Conservation (phyloP, 305 asterid genomes). For the Plantago lanceolata region DNA sequence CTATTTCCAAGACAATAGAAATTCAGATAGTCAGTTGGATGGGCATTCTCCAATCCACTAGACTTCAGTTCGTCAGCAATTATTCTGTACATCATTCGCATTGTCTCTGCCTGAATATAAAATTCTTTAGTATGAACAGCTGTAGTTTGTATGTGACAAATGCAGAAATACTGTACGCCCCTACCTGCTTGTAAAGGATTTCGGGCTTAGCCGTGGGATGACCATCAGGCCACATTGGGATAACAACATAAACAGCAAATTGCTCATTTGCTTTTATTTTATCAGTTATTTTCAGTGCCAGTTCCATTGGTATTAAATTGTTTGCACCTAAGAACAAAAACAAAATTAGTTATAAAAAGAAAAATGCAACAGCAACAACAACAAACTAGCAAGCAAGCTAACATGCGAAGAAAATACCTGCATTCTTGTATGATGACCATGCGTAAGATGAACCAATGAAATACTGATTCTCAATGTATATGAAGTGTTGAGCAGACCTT, state of each 20-base stretch:
- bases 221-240: constrained; percentile 99
- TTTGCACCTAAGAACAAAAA: constrained; percentile 62
- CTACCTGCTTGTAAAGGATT: constrained; percentile 69
- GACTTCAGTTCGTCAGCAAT: constrained; percentile 80
- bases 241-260: constrained; percentile 80
- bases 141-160: not conserved
- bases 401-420: no score
- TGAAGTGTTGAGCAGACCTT: constrained; percentile 89
- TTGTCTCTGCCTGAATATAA: constrained; percentile 56
- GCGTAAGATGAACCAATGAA: constrained; percentile 89
- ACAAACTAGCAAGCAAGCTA: no score
- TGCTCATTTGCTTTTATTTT: constrained; percentile 85
- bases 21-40: constrained; percentile 77
- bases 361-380: no score
- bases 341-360: not conserved
- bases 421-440: constrained; percentile 69
- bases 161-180: not conserved
- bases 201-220: constrained; percentile 86
- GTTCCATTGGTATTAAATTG: constrained; percentile 91
- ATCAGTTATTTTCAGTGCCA: constrained; percentile 72
- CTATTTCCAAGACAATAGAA: constrained; percentile 83
- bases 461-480: constrained; percentile 93
- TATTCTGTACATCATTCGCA: constrained; percentile 98
- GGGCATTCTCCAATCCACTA: constrained; percentile 71
- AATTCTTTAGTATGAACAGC: not conserved